Base-by-base conservation (phyloP, 148 eudicot genomes). In the Talinum fruticosum region DNA sequence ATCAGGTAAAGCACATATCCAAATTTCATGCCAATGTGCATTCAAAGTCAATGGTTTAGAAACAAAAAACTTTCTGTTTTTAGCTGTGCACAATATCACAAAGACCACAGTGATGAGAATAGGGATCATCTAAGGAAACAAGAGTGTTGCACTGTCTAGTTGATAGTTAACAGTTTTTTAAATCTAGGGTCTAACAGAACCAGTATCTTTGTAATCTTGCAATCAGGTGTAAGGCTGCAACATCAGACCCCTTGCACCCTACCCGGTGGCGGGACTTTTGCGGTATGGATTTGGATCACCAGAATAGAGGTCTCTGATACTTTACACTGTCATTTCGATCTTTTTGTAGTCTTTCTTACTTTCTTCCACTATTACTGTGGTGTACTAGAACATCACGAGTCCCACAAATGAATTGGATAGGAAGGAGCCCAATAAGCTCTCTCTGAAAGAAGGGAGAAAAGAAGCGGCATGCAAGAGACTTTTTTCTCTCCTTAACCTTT, bases 1-100 rank as follows among this genome's bases (percentile, higher is more conserved):
- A 68, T 65, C 78, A 75, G 6, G 47, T 44, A 65, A 13, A 29
- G 51, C 76, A 73, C 29, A 12, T 30, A 32, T n/a, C 77, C 51
- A 74, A 34, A 21, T 18, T n/a, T 28, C 10, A 62, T 26, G 23
- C 32, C 23, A 24, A 62, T 28, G 33, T 62, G 15, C 33, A 62
- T 28, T n/a, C 18, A 28, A 62, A 26, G 30, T 62, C 66, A 5
- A 28, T 62, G 30, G 66, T 28, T 7, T 10, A 62, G 14, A 62
- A 28, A 12, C 14, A 26, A 62, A 2, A 62, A 26, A 24, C 16
- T 2, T 61, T n/a, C 30, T 62, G 33, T 62, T 62, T n/a, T 16
- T 4, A 7, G 32, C 29, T 8, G 14, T 62, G 13, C 33, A 26
- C 32, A 51, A 19, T 5, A 19, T 51, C 57, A 15, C 23, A 62